Evolutionary conservation across 257 asterid species (phyloP).

Genomic region (Salvia rosmarinus): DNA sequence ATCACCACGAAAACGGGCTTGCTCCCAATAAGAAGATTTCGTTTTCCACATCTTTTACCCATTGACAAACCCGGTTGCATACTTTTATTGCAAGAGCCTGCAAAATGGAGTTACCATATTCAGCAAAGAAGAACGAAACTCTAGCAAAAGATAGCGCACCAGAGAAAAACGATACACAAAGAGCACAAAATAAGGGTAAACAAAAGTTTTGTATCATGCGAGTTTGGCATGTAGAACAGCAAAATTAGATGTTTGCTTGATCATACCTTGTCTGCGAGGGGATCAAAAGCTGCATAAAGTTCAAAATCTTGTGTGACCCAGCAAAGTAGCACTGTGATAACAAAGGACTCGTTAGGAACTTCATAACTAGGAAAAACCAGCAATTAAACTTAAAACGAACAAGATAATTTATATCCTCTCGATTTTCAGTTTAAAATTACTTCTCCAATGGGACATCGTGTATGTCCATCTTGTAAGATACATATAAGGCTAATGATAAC

Average conservation of each 20-base stretch:
- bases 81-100: conserved; percentile 95
- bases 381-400: not conserved
- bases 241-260: conserved; percentile 22
- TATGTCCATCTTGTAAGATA: too few species aligned
- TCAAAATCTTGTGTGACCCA: conserved; percentile 99
- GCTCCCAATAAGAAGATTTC: conserved; percentile 88
- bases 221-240: not conserved
- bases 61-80: conserved; percentile 91
- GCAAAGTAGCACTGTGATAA: conserved; percentile 80
- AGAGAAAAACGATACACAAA: not conserved
- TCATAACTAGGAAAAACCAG: conserved; percentile 13
- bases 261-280: conserved; percentile 98
- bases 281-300: conserved; percentile 97
- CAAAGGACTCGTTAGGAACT: conserved; percentile 31
- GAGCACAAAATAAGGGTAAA: not conserved
- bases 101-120: conserved; percentile 36
- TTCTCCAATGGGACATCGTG: too few species aligned
- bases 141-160: not conserved
- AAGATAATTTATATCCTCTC: not conserved
- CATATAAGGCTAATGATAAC: not conserved
- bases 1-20: conserved; percentile 93
- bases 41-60: conserved; percentile 94
- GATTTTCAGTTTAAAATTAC: not conserved
- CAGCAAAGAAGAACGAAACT: conserved; percentile 13
- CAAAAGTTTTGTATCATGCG: too few species aligned